Percentiles rank a stretch among this genome's conserved stretches.
Evolutionary conservation across 352 stramenopile genomes (phyloP).

Genomic region (Pythium guiyangense): DNA sequence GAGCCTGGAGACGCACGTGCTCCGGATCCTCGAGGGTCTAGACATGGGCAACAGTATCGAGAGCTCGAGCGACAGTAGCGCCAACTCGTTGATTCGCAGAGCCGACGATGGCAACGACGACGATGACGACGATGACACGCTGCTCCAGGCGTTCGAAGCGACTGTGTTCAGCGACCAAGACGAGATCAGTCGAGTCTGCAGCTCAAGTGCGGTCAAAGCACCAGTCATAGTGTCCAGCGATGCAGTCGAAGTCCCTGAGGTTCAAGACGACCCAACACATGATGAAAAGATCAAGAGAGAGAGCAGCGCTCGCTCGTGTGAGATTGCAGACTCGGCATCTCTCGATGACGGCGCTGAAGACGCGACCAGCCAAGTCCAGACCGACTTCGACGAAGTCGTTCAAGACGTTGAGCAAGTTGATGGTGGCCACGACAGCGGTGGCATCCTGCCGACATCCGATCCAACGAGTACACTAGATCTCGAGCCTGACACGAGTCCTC

Average conservation of each 20-base stretch:
- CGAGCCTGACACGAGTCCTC: no score
- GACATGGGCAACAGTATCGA: not conserved
- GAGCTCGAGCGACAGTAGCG: constrained; percentile 9
- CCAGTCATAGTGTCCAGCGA: not conserved
- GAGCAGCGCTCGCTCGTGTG: no score
- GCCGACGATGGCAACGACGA: not conserved
- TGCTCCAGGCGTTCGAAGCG: constrained; percentile 6
- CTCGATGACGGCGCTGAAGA: no score
- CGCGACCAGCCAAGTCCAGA: no score
- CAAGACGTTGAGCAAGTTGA: no score
- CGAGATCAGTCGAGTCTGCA: not conserved
- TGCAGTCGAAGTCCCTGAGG: not conserved
- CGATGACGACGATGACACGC: constrained; percentile 6
- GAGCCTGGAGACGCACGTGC: constrained; percentile 28
- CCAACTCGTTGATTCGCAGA: not conserved
- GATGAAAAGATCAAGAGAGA: no score
- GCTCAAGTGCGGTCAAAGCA: not conserved
- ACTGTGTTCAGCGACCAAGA: not conserved
- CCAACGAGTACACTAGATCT: no score
- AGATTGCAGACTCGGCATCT: no score
- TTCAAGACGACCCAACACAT: not conserved
- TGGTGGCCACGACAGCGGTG: no score
- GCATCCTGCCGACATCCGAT: no score
- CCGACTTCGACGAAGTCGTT: no score
- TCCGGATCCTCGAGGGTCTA: constrained; percentile 11